Evolutionary conservation across 2,329 filamentous ascomycete species (phyloP).

Genomic region (Botryotinia narcissicola): DNA sequence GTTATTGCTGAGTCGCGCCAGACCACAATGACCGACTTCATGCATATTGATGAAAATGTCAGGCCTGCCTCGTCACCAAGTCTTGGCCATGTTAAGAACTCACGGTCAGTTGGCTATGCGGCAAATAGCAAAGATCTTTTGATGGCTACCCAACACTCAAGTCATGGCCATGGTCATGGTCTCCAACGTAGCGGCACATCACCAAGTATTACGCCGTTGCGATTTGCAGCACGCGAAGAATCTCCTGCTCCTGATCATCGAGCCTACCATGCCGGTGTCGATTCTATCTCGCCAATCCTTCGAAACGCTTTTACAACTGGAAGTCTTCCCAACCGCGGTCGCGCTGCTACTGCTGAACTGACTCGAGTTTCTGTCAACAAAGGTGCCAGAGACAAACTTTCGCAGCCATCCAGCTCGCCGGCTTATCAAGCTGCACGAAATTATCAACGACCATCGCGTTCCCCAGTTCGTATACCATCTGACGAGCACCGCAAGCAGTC

Average conservation of each 20-base stretch:
- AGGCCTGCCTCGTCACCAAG: slow-evolving; percentile 23
- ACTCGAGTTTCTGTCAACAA: not conserved
- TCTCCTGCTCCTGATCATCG: not conserved
- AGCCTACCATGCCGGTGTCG: not conserved
- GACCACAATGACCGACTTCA: slow-evolving; percentile 33
- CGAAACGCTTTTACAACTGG: not conserved
- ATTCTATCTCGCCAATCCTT: slow-evolving; percentile 14
- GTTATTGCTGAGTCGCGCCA: slow-evolving; percentile 23
- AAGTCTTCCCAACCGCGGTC: not conserved
- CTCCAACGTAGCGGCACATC: slow-evolving; percentile 27
- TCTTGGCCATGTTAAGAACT: slow-evolving; percentile 29
- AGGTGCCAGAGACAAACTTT: not conserved
- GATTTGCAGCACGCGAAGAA: not conserved
- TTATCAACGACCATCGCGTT: not conserved
- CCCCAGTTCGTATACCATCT: slow-evolving; percentile 2
- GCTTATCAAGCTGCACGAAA: not conserved
- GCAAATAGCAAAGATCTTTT: slow-evolving; percentile 9
- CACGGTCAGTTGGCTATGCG: slow-evolving; percentile 28
- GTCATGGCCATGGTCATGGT: slow-evolving; percentile 19
- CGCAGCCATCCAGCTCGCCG: slow-evolving; percentile 3
- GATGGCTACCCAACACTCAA: not conserved
- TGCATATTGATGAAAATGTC: slow-evolving; percentile 20
- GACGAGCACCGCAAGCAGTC: not conserved
- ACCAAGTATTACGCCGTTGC: slow-evolving; percentile 21
- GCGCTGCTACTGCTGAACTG: slow-evolving; percentile 3